Evolutionary conservation across 2,329 filamentous ascomycete genomes (phyloP).

Genomic region (Neofusicoccum laricinum): DNA sequence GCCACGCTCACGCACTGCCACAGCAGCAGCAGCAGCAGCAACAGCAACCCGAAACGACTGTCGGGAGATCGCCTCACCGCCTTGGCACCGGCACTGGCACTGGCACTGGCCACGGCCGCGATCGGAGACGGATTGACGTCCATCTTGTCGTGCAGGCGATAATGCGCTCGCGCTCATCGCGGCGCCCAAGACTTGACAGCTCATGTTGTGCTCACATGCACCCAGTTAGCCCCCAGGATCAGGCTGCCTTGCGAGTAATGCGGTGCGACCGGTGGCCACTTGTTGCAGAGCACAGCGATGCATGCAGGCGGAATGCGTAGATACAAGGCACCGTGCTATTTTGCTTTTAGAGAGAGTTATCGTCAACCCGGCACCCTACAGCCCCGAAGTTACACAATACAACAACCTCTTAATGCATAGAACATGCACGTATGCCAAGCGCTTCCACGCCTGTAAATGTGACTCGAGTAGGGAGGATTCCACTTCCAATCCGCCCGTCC

Average conservation of each 20-base stretch:
- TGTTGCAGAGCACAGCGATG: too few species aligned
- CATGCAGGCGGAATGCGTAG: too few species aligned
- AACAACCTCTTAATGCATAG: neutral
- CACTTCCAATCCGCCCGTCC: too few species aligned
- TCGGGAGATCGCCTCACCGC: slow-evolving; percentile 11
- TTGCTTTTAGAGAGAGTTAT: too few species aligned
- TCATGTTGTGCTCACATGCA: neutral
- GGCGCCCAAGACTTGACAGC: neutral
- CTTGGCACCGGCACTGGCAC: too few species aligned
- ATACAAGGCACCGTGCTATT: too few species aligned
- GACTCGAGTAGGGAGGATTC: too few species aligned
- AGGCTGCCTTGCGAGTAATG: neutral
- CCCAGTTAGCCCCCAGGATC: neutral
- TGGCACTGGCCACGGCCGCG: neutral
- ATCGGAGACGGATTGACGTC: neutral
- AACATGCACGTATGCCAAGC: neutral
- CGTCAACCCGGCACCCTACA: too few species aligned
- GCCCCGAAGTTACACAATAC: too few species aligned
- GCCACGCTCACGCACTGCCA: too few species aligned
- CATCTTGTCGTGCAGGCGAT: neutral
- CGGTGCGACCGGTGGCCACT: neutral
- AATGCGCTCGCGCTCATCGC: neutral
- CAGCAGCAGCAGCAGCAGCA: too few species aligned
- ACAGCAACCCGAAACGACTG: neutral
- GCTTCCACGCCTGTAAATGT: too few species aligned